A percentile compares a stretch with the other conserved stretches of the same genome.
Evolutionary conservation across 2,329 filamentous ascomycete species (phyloP).

Genomic region (Ophiosphaerella herpotricha): DNA sequence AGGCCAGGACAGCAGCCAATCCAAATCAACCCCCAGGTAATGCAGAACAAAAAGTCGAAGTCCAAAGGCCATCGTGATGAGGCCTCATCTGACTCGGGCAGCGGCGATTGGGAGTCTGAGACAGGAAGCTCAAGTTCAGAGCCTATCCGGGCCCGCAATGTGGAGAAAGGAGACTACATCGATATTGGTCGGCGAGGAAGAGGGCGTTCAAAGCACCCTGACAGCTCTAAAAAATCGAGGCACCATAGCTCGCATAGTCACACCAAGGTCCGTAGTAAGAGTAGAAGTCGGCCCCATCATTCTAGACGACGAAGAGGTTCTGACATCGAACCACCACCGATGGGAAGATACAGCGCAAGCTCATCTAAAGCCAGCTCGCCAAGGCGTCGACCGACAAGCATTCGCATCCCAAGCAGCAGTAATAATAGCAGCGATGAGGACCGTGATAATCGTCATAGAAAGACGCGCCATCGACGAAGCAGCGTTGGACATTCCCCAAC

Average conservation of each 20-base stretch:
- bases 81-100: slow-evolving; percentile 18
- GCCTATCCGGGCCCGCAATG: slow-evolving; percentile 16
- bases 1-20: slow-evolving; percentile 10
- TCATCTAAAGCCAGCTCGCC: neutral
- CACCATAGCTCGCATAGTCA: slow-evolving; percentile 15
- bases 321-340: neutral
- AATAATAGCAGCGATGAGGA: too few relatives aligned
- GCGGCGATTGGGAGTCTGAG: slow-evolving; percentile 21
- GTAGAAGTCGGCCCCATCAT: neutral
- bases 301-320: neutral
- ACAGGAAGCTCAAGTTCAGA: slow-evolving; percentile 19
- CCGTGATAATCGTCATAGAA: too few relatives aligned
- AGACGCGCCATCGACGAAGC: neutral
- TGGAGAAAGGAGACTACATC: slow-evolving; percentile 26
- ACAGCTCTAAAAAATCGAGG: slow-evolving; percentile 12
- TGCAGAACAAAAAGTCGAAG: slow-evolving; percentile 21
- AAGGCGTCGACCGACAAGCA: neutral
- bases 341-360: neutral
- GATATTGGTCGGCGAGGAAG: slow-evolving; percentile 15
- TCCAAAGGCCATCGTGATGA: slow-evolving; percentile 10
- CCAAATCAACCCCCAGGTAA: slow-evolving; percentile 11
- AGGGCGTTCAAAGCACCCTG: slow-evolving; percentile 16
- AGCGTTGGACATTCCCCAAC: neutral
- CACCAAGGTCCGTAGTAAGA: slow-evolving; percentile 12
- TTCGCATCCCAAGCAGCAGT: too few relatives aligned